Conservation (phyloP, 78 protist species). For the Tieghemostelium lacteum region DNA sequence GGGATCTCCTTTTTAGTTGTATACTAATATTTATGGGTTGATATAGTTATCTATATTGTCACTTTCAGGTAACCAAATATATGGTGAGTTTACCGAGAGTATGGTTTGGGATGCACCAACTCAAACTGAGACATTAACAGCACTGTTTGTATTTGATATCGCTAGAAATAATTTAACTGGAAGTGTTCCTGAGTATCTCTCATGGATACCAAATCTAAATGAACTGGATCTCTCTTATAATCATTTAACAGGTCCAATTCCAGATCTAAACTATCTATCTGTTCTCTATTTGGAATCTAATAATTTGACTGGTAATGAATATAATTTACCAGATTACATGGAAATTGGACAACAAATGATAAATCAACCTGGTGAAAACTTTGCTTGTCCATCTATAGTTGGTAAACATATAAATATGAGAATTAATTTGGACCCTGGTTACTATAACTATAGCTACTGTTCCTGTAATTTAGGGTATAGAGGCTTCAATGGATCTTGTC, state of each 20-base stretch:
- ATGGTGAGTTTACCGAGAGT: constrained; percentile 48
- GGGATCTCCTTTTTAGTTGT: neutral
- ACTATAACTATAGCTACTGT: constrained; percentile 34
- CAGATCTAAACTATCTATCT: constrained; percentile 39
- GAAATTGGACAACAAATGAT: neutral
- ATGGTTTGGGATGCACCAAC: constrained; percentile 66
- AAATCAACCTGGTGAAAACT: constrained; percentile 6
- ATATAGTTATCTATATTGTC: constrained; percentile 28
- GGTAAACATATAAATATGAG: constrained; percentile 33
- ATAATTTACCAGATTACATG: constrained; percentile 46
- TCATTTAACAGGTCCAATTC: constrained; percentile 24
- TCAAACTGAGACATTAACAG: constrained; percentile 28
- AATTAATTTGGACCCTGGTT: constrained; percentile 35
- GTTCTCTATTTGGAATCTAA: constrained; percentile 7
- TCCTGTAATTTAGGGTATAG: constrained; percentile 13
- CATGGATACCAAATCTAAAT: constrained; percentile 57
- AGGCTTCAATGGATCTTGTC: constrained; percentile 51
- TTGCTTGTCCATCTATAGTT: constrained; percentile 54
- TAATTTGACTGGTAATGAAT: neutral
- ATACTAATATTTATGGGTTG: neutral
- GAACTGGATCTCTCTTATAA: constrained; percentile 53
- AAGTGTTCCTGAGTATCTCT: constrained; percentile 4
- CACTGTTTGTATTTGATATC: constrained; percentile 31
- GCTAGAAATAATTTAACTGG: constrained; percentile 24
- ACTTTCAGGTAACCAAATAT: constrained; percentile 48